These are phyloP conservation scores for Akebia trifoliata DNA, from an alignment of 164 flowering plant species.

Conservation along the genomic window DNA sequence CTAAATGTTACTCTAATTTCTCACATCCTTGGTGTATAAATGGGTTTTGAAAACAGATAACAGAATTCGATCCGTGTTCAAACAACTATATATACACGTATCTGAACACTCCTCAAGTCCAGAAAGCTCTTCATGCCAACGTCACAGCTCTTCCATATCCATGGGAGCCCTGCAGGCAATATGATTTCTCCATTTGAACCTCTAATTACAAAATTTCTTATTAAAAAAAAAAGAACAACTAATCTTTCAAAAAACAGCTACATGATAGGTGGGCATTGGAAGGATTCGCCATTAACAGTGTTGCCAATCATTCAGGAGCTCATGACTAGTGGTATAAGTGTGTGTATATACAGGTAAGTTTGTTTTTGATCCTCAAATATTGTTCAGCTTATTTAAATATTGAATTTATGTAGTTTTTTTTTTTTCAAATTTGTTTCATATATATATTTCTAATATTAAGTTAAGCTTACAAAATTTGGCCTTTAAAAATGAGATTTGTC, in stretches of 20 bases:
- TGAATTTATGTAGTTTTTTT: too few species aligned
- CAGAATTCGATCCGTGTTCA: constrained; percentile 35
- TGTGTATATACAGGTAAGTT: constrained; percentile 27
- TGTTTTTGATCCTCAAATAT: neutral
- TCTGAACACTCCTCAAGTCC: constrained; percentile 38
- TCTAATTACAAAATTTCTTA: neutral
- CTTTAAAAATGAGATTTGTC: neutral
- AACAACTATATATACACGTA: constrained; percentile 20
- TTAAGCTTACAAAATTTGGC: neutral
- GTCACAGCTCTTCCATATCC: constrained; percentile 17
- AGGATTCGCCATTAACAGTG: constrained; percentile 12
- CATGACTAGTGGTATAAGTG: constrained; percentile 18
- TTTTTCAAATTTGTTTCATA: too few species aligned
- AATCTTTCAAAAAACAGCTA: neutral
- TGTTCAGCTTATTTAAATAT: neutral
- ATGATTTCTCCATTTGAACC: neutral
- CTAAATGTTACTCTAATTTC: too few species aligned
- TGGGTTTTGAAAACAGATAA: constrained; percentile 23
- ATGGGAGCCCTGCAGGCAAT: constrained; percentile 31
- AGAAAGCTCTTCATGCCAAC: constrained; percentile 34
- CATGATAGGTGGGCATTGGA: neutral
- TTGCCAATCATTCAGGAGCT: constrained; percentile 21
- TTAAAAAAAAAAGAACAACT: neutral
- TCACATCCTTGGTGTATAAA: too few species aligned
- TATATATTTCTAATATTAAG: neutral